Conservation (phyloP, 2,329 filamentous ascomycete species). For the Neonectria hederae region DNA sequence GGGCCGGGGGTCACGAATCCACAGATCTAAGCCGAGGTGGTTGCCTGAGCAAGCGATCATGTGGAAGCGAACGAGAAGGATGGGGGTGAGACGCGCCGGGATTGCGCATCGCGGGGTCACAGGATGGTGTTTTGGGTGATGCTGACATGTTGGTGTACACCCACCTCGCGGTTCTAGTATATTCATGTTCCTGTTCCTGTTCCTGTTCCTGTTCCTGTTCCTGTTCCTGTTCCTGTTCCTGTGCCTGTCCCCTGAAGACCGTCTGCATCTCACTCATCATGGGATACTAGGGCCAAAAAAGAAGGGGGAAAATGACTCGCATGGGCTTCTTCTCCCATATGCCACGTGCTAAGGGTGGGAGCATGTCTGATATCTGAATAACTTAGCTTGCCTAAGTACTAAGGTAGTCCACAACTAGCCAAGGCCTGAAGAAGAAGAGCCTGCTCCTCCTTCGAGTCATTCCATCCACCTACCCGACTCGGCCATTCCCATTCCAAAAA, state of each 20-base stretch:
- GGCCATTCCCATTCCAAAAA: not conserved
- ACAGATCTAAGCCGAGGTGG: conserved; percentile 19
- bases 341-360: not conserved
- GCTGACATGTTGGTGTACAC: not conserved
- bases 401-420: too few species aligned
- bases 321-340: not conserved
- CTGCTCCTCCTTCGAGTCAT: not conserved
- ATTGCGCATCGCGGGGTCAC: conserved; percentile 9
- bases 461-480: conserved; percentile 3
- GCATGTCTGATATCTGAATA: not conserved
- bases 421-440: not conserved
- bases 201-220: too few species aligned
- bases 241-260: too few species aligned
- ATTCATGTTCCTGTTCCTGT: not conserved
- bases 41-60: conserved; percentile 17
- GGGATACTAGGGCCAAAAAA: not conserved
- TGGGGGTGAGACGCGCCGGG: not conserved
- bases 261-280: not conserved
- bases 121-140: not conserved
- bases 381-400: too few species aligned
- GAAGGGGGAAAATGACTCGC: not conserved
- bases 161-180: too few species aligned
- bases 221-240: not conserved
- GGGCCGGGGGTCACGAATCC: not conserved
- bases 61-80: conserved; percentile 15